Conservation (phyloP, 805 yeast species). For the Candida tallmaniae region DNA sequence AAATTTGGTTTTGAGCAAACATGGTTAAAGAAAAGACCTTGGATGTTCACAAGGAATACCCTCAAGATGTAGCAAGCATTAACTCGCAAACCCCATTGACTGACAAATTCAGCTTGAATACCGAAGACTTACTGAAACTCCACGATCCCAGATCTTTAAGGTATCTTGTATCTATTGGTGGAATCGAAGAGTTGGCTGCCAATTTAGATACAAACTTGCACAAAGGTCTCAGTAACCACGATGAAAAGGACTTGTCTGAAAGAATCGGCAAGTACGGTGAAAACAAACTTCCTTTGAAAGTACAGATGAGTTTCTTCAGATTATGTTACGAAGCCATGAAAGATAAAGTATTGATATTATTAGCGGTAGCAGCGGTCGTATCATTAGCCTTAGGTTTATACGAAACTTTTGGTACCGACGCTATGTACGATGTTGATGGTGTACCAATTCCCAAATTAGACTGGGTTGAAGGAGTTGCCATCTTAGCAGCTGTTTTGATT, state of each 20-base stretch:
- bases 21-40: no score
- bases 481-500: slow-evolving; percentile 82
- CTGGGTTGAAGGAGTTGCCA: slow-evolving; percentile 99
- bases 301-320: slow-evolving; percentile 61
- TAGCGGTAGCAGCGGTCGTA: slow-evolving; percentile 81
- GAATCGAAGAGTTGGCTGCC: slow-evolving; percentile 30
- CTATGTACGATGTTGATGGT: slow-evolving; percentile 76
- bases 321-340: slow-evolving; percentile 81
- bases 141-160: slow-evolving; percentile 62
- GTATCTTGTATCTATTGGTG: slow-evolving; percentile 41
- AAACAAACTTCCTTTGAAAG: slow-evolving; percentile 67
- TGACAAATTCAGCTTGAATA: slow-evolving; percentile 9
- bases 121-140: slow-evolving; percentile 37
- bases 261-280: slow-evolving; percentile 57
- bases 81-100: slow-evolving; percentile 16
- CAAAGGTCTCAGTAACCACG: slow-evolving; percentile 38
- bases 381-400: slow-evolving; percentile 89
- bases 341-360: slow-evolving; percentile 82
- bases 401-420: slow-evolving; percentile 83
- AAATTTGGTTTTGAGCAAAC: no score
- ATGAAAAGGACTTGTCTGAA: slow-evolving; percentile 22
- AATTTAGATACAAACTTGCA: slow-evolving; percentile 32
- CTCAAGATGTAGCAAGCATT: slow-evolving; percentile 7
- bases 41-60: slow-evolving; percentile 7
- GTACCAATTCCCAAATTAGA: slow-evolving; percentile 76